Evolutionary conservation across 2,329 filamentous ascomycete species (phyloP), one percentile per base, ranked within the genome.

Genomic region (Thermoascus crustaceus): DNA sequence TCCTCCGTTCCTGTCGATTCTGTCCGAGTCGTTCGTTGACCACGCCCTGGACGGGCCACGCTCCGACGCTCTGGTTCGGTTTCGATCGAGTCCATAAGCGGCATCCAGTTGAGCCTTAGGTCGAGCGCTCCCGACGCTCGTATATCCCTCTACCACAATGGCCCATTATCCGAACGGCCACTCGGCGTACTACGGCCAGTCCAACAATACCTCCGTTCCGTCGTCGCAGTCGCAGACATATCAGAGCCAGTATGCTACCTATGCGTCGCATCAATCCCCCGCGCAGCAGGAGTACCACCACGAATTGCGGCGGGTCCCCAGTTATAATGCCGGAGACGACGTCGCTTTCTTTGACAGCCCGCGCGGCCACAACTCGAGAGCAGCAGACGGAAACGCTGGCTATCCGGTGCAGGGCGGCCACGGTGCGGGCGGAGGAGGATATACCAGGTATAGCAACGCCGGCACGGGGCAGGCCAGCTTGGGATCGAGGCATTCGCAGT

Each of bases 271-370:
- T 38, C 58, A 61, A 34, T 57, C 40, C 18, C 56, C 56, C 44
- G 53, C 61, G 32, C 62, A 60, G 39, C 63, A 63, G 38, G 60
- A 52, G 32, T 57, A 57, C 39, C 50, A 61, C 29, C n/a, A n/a
- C n/a, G n/a, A n/a, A n/a, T 56, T 67, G 43, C 64, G 63, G 40
- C 71, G 82, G 46, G 73, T 76, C 45, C 73, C 76, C 32, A 89
- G 82, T 66, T 87, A 85, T 66, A 80, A 86, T 57, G 76, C 72
- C 46, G 83, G 81, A 45, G 85, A 91, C 57, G 83, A 89, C 56
- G 67, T 70, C 31, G 62, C 66, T 32, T 75, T 78, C 37, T 63
- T 65, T 38, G 60, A 63, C 39, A 37, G 54, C 7, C 34, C 52
- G 7, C 47, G 48, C 27, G 47, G 47, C 19, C 46, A 51, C 30